Evolutionary conservation across 768 basidiomycete genomes (phyloP), one percentile per base, ranked within the genome.

Genomic region (Suillus spraguei): DNA sequence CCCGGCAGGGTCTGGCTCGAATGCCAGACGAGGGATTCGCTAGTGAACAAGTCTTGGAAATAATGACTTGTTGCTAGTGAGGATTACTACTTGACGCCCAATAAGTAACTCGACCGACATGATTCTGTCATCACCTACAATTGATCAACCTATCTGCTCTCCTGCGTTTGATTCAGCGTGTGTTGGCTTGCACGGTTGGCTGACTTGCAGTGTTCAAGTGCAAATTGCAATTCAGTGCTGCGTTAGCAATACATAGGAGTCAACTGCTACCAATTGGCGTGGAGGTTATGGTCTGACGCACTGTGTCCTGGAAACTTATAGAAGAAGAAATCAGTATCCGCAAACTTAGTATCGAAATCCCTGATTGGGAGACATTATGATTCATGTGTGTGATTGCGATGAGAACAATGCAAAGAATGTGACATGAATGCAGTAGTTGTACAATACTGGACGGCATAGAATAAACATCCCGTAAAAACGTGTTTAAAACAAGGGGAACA

Each of bases 1-100:
- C 16, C 24, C 24, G 4, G 78, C 79, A 85, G n/a, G 85, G 85
- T 60, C 74, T 87, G 14, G 71, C 79, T n/a, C 77, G 79, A 61
- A 69, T 84, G 60, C 47, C 47, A 24, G 82, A 81, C 38, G 74
- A 71, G 24, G 42, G 65, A 16, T 63, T 58, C 8, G 67, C n/a
- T 16, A 63, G n/a, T 69, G 4, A 17, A 10, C 28, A 16, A 16
- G 28, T 28, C 28, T 28, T 17, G 16, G 49, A 50, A 49, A 28
- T 3, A 24, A 22, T 50, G 7, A 28, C 49, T 49, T 49, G 10
- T 4, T 52, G 17, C 22, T 14, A 49, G 47, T 49, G 13, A 8
- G 47, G 6, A 28, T 24, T 24, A 7, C 3, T 49, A 10, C 49
- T 32, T 50, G 28, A 17, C 28, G 28, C 28, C 0, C 4, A 50